Conservation (phyloP, 306 rosid genomes). For the Ormosia semicastrata region DNA sequence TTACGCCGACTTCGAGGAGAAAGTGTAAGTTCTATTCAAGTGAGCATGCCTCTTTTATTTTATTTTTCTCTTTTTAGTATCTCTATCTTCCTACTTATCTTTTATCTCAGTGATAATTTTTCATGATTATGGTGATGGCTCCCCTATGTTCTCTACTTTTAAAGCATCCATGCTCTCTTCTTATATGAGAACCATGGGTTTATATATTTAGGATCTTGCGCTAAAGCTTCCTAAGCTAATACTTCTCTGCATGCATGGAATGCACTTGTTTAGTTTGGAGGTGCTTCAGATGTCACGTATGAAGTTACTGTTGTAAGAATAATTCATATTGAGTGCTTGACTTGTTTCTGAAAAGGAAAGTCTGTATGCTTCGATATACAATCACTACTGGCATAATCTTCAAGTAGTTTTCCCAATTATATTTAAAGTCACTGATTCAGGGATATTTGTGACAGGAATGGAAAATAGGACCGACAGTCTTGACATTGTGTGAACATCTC, state of each 20-base stretch:
- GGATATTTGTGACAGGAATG: slow-evolving; percentile 61
- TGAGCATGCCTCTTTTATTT: background rate
- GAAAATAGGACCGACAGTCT: slow-evolving; percentile 76
- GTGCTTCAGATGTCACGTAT: slow-evolving; percentile 13
- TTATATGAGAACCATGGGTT: background rate
- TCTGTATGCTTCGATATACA: background rate
- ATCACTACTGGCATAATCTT: background rate
- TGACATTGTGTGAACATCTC: slow-evolving; percentile 83
- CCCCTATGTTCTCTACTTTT: background rate
- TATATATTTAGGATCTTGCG: background rate
- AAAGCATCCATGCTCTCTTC: background rate
- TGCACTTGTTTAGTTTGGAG: slow-evolving; percentile 7
- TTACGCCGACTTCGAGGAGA: slow-evolving; percentile 72
- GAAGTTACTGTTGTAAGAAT: background rate
- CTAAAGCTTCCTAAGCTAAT: slow-evolving; percentile 8
- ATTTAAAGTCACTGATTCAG: slow-evolving; percentile 10
- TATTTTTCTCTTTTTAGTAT: background rate
- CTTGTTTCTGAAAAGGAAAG: background rate
- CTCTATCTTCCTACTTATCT: background rate
- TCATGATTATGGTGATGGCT: background rate
- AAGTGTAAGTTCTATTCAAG: slow-evolving; percentile 51
- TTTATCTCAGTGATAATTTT: background rate
- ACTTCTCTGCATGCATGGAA: slow-evolving; percentile 2
- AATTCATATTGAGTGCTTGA: background rate
- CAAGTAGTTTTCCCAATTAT: slow-evolving; percentile 1